Conservation (phyloP, 2,329 filamentous ascomycete species). For the Tolypocladium nubicola region DNA sequence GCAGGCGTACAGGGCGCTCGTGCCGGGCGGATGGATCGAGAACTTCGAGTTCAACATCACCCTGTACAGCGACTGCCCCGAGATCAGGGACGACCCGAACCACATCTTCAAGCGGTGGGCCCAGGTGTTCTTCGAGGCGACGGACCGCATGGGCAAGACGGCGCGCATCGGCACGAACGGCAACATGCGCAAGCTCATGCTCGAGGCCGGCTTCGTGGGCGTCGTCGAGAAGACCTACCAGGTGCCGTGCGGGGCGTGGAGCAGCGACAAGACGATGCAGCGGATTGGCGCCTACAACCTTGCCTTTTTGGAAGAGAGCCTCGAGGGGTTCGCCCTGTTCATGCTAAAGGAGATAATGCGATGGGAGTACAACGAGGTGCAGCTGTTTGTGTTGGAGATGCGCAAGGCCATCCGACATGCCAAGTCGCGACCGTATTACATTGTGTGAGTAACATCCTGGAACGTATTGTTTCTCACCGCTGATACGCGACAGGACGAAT, state of each 20-base stretch:
- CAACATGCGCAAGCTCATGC: conserved; percentile 11
- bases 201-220: conserved; percentile 12
- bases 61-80: conserved; percentile 10
- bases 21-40: conserved; percentile 41
- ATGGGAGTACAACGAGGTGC: conserved; percentile 13
- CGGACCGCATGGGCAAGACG: conserved; percentile 12
- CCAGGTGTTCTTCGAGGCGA: conserved; percentile 12
- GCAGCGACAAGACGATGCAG: conserved; percentile 6
- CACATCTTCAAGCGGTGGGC: conserved; percentile 17
- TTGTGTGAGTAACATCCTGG: conserved; percentile 8
- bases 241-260: conserved; percentile 8
- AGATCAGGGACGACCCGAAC: conserved; percentile 10
- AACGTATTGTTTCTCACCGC: not conserved
- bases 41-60: conserved; percentile 13
- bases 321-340: conserved; percentile 17
- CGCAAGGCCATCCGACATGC: conserved; percentile 10
- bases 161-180: conserved; percentile 10
- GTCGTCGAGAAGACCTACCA: conserved; percentile 6
- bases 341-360: conserved; percentile 16
- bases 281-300: conserved; percentile 11
- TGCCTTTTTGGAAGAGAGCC: conserved; percentile 13
- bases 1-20: conserved; percentile 39
- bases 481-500: conserved; percentile 1
- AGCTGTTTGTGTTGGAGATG: conserved; percentile 14
- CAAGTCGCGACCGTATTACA: conserved; percentile 12